Percentiles rank a stretch among this genome's conserved stretches.
Conservation (phyloP, 768 basidiomycete genomes). For the Tubosaeta sp. region DNA sequence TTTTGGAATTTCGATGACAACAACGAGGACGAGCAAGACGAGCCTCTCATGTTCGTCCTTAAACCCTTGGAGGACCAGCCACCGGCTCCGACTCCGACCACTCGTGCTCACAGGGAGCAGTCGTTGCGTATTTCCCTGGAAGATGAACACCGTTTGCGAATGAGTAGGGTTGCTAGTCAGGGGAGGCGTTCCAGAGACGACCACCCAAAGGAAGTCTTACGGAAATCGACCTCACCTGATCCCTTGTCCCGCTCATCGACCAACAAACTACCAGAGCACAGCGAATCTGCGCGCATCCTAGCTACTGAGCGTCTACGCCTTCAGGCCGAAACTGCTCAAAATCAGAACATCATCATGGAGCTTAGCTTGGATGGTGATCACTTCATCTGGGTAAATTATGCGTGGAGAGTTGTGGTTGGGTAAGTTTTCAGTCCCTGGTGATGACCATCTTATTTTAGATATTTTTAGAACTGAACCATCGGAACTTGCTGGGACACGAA, state of each 20-base stretch:
- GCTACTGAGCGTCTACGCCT: slow-evolving; percentile 84
- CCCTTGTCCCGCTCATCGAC: slow-evolving; percentile 28
- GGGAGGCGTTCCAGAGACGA: slow-evolving; percentile 58
- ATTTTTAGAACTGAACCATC: slow-evolving; percentile 72
- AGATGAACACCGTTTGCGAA: slow-evolving; percentile 39
- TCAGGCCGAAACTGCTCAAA: slow-evolving; percentile 93
- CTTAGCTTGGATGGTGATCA: slow-evolving; percentile 91
- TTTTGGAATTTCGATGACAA: slow-evolving; percentile 99
- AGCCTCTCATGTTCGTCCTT: slow-evolving; percentile 89
- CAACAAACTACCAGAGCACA: slow-evolving; percentile 52
- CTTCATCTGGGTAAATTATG: slow-evolving; percentile 94
- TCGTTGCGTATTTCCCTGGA: slow-evolving; percentile 35
- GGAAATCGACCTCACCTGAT: slow-evolving; percentile 36
- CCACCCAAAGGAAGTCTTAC: slow-evolving; percentile 44
- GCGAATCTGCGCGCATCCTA: slow-evolving; percentile 76
- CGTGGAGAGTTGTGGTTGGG: slow-evolving; percentile 92
- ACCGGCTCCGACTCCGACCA: slow-evolving; percentile 37
- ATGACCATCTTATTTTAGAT: slow-evolving; percentile 11
- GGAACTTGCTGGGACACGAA: slow-evolving; percentile 69
- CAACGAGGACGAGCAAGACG: slow-evolving; percentile 84
- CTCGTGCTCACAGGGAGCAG: slow-evolving; percentile 31
- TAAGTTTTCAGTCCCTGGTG: slow-evolving; percentile 35
- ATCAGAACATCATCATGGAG: slow-evolving; percentile 94
- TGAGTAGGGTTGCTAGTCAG: slow-evolving; percentile 47
- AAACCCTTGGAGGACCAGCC: slow-evolving; percentile 72